These are phyloP conservation scores for Salix arbutifolia DNA, from an alignment of 345 rosid genomes.

Conservation along the genomic window DNA sequence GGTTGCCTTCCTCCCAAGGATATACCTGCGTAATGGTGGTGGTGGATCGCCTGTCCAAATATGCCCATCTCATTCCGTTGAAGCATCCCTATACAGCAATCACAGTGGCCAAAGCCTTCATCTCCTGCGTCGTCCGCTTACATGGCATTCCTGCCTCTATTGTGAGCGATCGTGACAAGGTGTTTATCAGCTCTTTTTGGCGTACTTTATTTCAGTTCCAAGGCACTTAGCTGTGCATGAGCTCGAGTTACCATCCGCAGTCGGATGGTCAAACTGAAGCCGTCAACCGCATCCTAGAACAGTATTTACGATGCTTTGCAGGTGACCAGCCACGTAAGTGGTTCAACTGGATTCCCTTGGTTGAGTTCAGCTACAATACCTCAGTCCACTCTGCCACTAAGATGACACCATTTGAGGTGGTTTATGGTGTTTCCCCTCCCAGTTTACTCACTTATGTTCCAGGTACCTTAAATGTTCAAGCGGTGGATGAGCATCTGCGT, in stretches of 20 bases:
- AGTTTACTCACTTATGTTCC: too few species aligned
- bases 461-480: too few species aligned
- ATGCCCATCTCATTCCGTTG: not conserved
- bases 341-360: too few species aligned
- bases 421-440: too few species aligned
- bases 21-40: not conserved
- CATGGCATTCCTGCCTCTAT: not conserved
- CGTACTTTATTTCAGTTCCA: not conserved
- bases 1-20: not conserved
- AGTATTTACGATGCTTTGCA: too few species aligned
- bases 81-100: not conserved
- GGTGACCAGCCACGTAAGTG: too few species aligned
- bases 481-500: too few species aligned
- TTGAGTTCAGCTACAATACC: too few species aligned
- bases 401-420: too few species aligned
- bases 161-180: not conserved
- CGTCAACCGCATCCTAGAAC: too few species aligned
- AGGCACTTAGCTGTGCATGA: not conserved
- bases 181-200: not conserved
- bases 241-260: not conserved
- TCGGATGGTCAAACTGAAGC: too few species aligned
- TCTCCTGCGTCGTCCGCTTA: rapidly evolving
- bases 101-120: rapidly evolving
- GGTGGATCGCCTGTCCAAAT: not conserved
- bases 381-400: too few species aligned